Evolutionary conservation across 441 rosid genomes (phyloP), one percentile per base, ranked within the genome.

Genomic region (Gossypium aridum): DNA sequence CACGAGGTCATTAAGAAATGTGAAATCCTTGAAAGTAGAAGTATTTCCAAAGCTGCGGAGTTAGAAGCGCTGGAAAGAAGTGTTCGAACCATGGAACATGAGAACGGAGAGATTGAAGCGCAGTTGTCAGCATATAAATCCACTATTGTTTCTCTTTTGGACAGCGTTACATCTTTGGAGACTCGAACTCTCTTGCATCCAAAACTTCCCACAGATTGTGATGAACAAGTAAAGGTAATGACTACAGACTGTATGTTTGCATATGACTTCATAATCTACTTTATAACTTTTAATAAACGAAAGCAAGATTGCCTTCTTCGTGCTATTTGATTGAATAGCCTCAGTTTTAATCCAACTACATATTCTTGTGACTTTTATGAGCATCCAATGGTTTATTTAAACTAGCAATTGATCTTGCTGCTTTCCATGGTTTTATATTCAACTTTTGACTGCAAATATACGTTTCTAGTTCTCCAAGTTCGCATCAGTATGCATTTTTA

Each of bases 111-210:
- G 80, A 85, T 92, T 23, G 83, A 85, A 64, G 83, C 80, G 76
- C 85, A 82, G 79, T 77, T 88, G 78, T 80, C 78, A 60, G 87
- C 86, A 56, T 87, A 85, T 80, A 63, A 77, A 70, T 86, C 88
- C 28, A 90, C 85, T 59, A 78, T 92, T 49, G 70, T 73, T 78
- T 84, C 90, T 80, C 81, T 96, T 81, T 81, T 75, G 79, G 88
- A 89, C 34, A 81, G 87, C 77, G 64, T 96, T 57, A 69, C 82
- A 45, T 90, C 97, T 72, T 81, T 96, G 81, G 98, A 92, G 80
- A 83, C 79, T 70, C 88, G 64, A 76, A 67, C 79, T 57, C 74
- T 79, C 76, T 61, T 81, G 81, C 82, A 75, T 54, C 65, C 64
- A 34, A 67, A 70, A 76, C 81, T 76, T 76, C 75, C 69, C 74